Evolutionary conservation across 2,329 filamentous ascomycete species (phyloP), one percentile per base, ranked within the genome.

Genomic region (Talaromyces sp.): DNA sequence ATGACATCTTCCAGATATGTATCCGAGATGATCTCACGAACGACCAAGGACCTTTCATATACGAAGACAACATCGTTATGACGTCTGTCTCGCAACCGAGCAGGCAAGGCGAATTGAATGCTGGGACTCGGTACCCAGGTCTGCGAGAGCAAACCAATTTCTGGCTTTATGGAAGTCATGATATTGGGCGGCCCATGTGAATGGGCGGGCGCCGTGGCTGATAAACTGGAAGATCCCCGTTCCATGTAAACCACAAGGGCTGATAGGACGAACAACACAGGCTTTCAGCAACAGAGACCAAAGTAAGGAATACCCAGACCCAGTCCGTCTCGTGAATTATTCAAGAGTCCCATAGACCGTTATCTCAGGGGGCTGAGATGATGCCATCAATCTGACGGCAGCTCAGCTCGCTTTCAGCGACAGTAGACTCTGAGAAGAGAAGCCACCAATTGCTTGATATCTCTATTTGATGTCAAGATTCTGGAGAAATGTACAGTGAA

Each of bases 51-150:
- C 66, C 89, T 84, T 67, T 96, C 89, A 60, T 92, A 91, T 63
- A 99, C 83, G 69, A 96, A 92, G 40, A 93, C 88, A 66, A 97
- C 86, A 77, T 98, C 93, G 68, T 95, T 92, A 64, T 87, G 81
- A 48, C 82, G 76, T 58, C 82, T 81, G 61, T 87, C 87, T 63
- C 93, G 84, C 64, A 98, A 80, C 64, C 88, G 86, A n/a, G 88
- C 91, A 12, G 92, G 90, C 14, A 96, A 79, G 48, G 97, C 88
- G 80, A 85, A 89, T 71, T 88, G 88, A 62, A 89, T 83, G 39
- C 89, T 80, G 1, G 93, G 90, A 66, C 90, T 96, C 60, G 87
- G 84, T 58, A 93, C 80, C 33, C 96, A 74, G 0, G 93, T 96
- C 70, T 85, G 87, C 0, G 91, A 91, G 52, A 98, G 81, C 35